phyloP scores from a whole-genome alignment of 176 grass and related monocot species.

The Raddia guianensis region DNA sequence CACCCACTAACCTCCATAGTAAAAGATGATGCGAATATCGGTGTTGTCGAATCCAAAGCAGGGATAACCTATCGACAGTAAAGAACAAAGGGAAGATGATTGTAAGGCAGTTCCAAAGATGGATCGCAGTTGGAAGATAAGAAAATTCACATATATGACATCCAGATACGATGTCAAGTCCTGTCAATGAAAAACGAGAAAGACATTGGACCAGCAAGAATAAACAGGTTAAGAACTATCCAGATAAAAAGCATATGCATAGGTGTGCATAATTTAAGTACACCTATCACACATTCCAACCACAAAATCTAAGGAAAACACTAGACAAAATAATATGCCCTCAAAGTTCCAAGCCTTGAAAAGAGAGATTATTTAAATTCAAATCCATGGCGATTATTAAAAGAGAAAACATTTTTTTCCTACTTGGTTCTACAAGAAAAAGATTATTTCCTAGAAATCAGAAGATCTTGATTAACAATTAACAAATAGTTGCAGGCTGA shows the following conservation, averaged over 20 bases:
- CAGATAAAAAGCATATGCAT: conserved; percentile 22
- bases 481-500: not conserved
- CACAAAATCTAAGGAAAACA: not conserved
- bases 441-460: not conserved
- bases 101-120: conserved; percentile 12
- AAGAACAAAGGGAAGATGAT: conserved; percentile 38
- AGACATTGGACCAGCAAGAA: conserved; percentile 17
- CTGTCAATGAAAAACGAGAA: conserved; percentile 1
- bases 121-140: conserved; percentile 9
- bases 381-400: not conserved
- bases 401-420: not conserved
- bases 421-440: conserved; percentile 14
- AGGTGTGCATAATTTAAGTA: not conserved
- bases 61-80: conserved; percentile 80
- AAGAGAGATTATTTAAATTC: not conserved
- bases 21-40: conserved; percentile 95
- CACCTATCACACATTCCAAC: not conserved
- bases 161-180: conserved; percentile 2
- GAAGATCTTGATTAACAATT: conserved; percentile 26
- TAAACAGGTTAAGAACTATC: conserved; percentile 15
- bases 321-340: conserved; percentile 8
- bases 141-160: conserved; percentile 31
- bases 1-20: conserved; percentile 99
- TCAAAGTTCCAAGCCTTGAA: conserved; percentile 11
- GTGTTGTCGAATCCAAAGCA: conserved; percentile 86